Evolutionary conservation across 2,329 filamentous ascomycete species (phyloP), one percentile per base, ranked within the genome.

Genomic region (Fusarium algeriense): DNA sequence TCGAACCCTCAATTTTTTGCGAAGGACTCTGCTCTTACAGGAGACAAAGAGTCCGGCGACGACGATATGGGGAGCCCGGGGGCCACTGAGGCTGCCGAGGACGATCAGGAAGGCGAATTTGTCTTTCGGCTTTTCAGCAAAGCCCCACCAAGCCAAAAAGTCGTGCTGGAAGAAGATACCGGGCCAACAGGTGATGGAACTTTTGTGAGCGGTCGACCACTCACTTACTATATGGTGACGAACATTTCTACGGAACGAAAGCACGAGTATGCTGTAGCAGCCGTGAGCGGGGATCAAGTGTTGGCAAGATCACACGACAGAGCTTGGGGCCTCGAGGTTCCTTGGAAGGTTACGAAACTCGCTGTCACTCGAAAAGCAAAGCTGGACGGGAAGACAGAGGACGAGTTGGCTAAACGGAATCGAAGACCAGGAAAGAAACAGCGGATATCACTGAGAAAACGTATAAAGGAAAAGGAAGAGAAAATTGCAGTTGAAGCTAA

Each of bases 111-210:
- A 14, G 76, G 74, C 26, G 83, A 84, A 56, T 90, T 89, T 70
- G 83, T 85, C 58, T 91, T 91, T 75, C 83, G 87, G 12, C 83
- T 91, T 32, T 91, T 91, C 76, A 84, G 84, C 67, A 81, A 82
- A 46, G 79, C 84, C 20, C 79, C 78, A 8, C 79, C 82, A 5
- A 78, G 81, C 3, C 82, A 83, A 55, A 89, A 85, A 63, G 83
- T 91, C 20, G 78, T 89, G 4, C 80, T 91, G 20, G 80, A 83
- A 23, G 79, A 83, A 40, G 82, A 85, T 30, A 79, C 80, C 4
- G 81, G 78, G n/a, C 76, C 73, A 12, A 62, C 74, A 6, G 81
- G 82, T 11, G 77, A 81, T 15, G 84, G 84, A 15, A 80, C 62
- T 5, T 68, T 84, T 32, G 46, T 78, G 20, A 46, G 77, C 77